These are phyloP conservation scores for Rasamsonia emersonii DNA, from an alignment of 2,329 filamentous ascomycete genomes.

Conservation along the genomic window DNA sequence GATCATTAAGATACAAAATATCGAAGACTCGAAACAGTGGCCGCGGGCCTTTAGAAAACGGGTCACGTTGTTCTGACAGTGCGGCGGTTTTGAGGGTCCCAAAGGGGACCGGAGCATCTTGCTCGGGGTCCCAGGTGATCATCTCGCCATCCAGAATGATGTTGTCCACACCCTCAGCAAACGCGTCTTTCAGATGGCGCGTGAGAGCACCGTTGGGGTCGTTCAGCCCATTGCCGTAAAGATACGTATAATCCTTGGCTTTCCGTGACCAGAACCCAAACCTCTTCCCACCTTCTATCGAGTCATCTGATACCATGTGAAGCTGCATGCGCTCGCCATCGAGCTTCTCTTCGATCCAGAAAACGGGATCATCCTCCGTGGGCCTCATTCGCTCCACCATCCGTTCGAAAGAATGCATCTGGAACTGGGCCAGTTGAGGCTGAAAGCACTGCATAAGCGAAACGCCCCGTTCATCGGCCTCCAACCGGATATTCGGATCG, in stretches of 20 bases:
- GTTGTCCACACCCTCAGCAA: slow-evolving; percentile 67
- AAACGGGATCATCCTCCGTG: slow-evolving; percentile 63
- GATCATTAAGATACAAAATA: slow-evolving; percentile 78
- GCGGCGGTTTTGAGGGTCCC: slow-evolving; percentile 91
- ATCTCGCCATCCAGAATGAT: slow-evolving; percentile 95
- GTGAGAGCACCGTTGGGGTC: slow-evolving; percentile 73
- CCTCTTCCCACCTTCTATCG: slow-evolving; percentile 56
- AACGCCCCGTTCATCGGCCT: slow-evolving; percentile 66
- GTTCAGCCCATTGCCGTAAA: slow-evolving; percentile 72
- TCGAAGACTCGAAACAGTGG: slow-evolving; percentile 85
- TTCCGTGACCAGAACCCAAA: slow-evolving; percentile 94
- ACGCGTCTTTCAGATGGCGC: slow-evolving; percentile 67
- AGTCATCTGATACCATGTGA: slow-evolving; percentile 71
- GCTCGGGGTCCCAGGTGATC: slow-evolving; percentile 91
- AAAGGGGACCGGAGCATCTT: slow-evolving; percentile 79
- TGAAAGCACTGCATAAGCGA: slow-evolving; percentile 91
- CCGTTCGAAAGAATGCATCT: slow-evolving; percentile 71
- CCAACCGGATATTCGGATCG: slow-evolving; percentile 62
- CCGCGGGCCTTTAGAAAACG: slow-evolving; percentile 55
- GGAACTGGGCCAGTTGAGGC: slow-evolving; percentile 87
- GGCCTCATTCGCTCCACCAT: slow-evolving; percentile 63
- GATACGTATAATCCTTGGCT: slow-evolving; percentile 89
- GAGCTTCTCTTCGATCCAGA: slow-evolving; percentile 97
- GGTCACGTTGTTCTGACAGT: slow-evolving; percentile 67
- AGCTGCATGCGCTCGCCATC: slow-evolving; percentile 97